phyloP scores from a whole-genome alignment of 2,329 filamentous ascomycete genomes.

The Alternaria solani region DNA sequence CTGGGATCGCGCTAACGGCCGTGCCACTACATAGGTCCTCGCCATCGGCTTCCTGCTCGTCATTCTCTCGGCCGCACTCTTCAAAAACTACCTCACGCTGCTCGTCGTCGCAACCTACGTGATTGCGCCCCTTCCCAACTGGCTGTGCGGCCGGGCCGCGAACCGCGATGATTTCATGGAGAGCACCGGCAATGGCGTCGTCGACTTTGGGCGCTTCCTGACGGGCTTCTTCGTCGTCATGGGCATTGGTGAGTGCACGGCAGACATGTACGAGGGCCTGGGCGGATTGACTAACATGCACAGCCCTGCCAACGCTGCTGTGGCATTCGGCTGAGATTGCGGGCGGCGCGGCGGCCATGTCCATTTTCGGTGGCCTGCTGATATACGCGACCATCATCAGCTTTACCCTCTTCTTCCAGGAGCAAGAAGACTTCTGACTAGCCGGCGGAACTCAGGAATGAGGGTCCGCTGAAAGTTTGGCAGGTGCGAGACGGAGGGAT shows the following conservation, averaged over 20 bases:
- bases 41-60: conserved; percentile 98
- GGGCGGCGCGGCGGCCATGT: conserved; percentile 91
- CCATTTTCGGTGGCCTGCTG: conserved; percentile 85
- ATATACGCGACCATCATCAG: conserved; percentile 99
- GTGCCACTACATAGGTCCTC: conserved; percentile 68
- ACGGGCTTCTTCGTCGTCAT: conserved; percentile 97
- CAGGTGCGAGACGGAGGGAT: neutral
- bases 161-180: conserved; percentile 98
- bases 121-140: conserved; percentile 92
- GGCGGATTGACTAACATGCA: conserved; percentile 22
- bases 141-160: conserved; percentile 87
- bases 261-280: neutral
- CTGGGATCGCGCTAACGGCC: conserved; percentile 12
- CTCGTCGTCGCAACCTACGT: conserved; percentile 96
- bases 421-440: conserved; percentile 89
- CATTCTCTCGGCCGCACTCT: conserved; percentile 96
- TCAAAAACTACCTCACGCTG: conserved; percentile 91
- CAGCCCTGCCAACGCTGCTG: conserved; percentile 86
- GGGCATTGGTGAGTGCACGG: conserved; percentile 81
- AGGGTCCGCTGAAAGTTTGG: conserved; percentile 10
- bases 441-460: conserved; percentile 36
- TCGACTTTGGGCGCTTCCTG: conserved; percentile 92
- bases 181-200: conserved; percentile 78
- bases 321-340: conserved; percentile 87
- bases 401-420: conserved; percentile 98